Base-by-base conservation (phyloP, 306 rosid species). In the Castanopsis chinensis region DNA sequence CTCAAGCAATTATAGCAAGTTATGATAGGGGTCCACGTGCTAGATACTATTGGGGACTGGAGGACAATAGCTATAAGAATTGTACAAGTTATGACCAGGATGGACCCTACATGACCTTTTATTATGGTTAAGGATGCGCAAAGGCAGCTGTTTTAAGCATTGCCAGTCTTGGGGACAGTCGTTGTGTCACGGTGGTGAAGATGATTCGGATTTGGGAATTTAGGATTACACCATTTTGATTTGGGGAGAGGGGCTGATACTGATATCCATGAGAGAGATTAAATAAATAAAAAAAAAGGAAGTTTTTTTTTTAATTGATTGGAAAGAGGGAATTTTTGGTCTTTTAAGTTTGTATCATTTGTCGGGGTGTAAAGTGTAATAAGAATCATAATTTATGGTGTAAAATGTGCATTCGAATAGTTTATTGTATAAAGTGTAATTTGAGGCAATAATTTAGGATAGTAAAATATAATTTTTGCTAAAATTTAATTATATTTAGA, bases 11-110 rank as follows among this genome's bases (percentile, higher is more conserved):
- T 87, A 63, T 61, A 83, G 83, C 99, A 96, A 78, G 90, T 83
- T 73, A 93, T 41, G 73, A 96, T 80, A 76, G 99, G 99, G 54
- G 99, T 51, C 91, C 99, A 71, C 97, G 91, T 6, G 97, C 27
- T 25, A 53, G 41, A 74, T 68, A 85, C 79, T 68, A 60, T 61
- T 78, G 80, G 5, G 94, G 92, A 76, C 87, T 89, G 87, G 77
- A 35, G 92, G 85, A 80, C 73, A 76, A 41, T 85, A 83, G 73
- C 21, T 71, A 53, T 78, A 82, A 78, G 76, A 76, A 73, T 80
- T 75, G 84, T 74, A 74, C 69, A 37, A 81, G 63, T 72, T 85
- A 49, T 83, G 83, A 81, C 79, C 83, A 8, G 74, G 78, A 77
- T 76, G 93, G 76, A 64, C 71, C 80, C 85, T 76, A 55, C 68